Base-by-base conservation (phyloP, 768 basidiomycete species). In the Mycena capillaripes region DNA sequence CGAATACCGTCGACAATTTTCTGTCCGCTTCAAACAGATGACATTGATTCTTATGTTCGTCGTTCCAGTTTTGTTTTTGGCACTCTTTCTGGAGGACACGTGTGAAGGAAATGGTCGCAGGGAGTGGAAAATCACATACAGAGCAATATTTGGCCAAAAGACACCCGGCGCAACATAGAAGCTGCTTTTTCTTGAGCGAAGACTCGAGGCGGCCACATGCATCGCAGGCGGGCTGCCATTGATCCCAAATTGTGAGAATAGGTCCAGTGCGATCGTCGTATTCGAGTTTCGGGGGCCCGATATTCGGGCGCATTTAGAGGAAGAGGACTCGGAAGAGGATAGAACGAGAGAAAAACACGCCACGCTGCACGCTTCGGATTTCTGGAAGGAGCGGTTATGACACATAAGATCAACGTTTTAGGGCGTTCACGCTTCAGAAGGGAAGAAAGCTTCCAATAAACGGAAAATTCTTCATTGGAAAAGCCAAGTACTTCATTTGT, bases 21-120 rank as follows among this genome's bases (percentile, higher is more conserved):
- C 64, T 42, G 34, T 66, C 55, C 16, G 53, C 64, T 34, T 66
- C 64, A 46, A 66, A 66, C 6, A 66, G 64, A 25, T 66, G 64
- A 53, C 64, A 66, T n/a, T 30, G 53, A 16, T 65, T n/a, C 27
- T 65, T 65, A 27, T 65, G 64, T 19, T 23, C 29, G 29, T 21
- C 32, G 44, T 9, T 42, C 64, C 64, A 65, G 38, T 65, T 23
- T 23, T 40, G 32, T 30, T 53, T 52, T 29, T 64, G 62, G 23
- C 62, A 64, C 8, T 53, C 50, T 17, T 40, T 53, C 62, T 64
- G 61, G 21, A 11, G 32, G 40, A 4, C 9, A 42, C 16, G 16
- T 12, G 16, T 42, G 40, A 36, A 42, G 17, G 9, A 12, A 42
- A 42, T n/a, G 46, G 7, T 48, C 3, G 46, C 21, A 23, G 4